A percentile compares a stretch with the other conserved stretches of the same genome.
phyloP scores from a whole-genome alignment of 371 early-diverging fungal genomes.

The Mortierella sp. region DNA sequence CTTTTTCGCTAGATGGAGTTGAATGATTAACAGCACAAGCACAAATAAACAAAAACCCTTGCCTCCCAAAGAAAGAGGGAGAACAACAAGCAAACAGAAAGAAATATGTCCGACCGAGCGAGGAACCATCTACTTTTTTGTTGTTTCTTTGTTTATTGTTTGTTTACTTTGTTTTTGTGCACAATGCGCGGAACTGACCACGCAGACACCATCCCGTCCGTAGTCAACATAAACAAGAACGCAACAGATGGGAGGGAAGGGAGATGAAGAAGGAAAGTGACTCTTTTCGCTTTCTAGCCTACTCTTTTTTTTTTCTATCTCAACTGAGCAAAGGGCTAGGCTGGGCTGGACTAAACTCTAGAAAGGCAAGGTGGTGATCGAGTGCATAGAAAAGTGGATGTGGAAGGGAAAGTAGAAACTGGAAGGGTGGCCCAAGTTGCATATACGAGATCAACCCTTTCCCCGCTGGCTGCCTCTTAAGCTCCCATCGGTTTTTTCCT shows the following conservation, averaged over 20 bases:
- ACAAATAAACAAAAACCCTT: no score
- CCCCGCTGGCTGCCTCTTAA: not conserved
- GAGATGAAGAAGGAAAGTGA: not conserved
- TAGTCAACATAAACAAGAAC: not conserved
- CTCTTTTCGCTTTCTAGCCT: no score
- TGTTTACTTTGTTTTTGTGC: not conserved
- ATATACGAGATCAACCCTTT: conserved; percentile 9
- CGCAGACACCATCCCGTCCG: conserved; percentile 4
- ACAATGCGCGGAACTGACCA: conserved; percentile 3
- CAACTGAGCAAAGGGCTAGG: no score
- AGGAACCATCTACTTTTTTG: not conserved
- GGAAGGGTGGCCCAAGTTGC: not conserved
- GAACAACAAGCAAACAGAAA: no score
- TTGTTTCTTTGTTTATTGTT: not conserved
- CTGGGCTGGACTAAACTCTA: no score
- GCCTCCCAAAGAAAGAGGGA: no score
- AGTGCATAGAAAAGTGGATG: not conserved
- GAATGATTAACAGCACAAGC: no score
- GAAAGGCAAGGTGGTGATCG: not conserved
- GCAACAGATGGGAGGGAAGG: no score
- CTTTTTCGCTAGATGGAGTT: no score
- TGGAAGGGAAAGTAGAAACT: not conserved
- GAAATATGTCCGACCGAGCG: no score
- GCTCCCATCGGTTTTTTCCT: not conserved
- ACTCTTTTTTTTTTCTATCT: no score